A percentile compares a stretch with the other conserved stretches of the same genome.
Conservation (phyloP, 768 basidiomycete genomes). For the Tulasnella sp. region DNA sequence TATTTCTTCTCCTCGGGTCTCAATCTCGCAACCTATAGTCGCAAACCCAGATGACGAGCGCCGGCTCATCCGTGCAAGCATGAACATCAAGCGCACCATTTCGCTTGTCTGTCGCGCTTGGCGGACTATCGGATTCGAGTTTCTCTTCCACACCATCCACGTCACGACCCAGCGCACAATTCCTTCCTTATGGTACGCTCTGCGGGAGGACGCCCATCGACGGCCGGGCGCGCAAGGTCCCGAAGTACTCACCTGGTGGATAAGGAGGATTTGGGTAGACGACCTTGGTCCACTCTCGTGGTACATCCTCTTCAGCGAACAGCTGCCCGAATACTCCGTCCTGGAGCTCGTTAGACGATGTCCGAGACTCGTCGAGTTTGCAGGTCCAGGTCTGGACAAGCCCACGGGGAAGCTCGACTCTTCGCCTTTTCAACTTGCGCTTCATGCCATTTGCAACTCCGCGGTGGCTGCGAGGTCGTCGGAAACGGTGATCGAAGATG, state of each 20-base stretch:
- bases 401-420: background rate
- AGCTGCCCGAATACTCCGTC: background rate
- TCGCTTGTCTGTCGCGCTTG: background rate
- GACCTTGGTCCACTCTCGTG: background rate
- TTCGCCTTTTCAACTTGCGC: background rate
- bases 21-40: background rate
- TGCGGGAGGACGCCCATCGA: background rate
- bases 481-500: background rate
- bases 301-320: background rate
- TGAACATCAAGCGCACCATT: background rate
- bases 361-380: background rate
- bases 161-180: background rate
- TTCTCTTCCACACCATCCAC: background rate
- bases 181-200: background rate
- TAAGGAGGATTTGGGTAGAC: background rate
- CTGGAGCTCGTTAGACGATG: background rate
- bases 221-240: background rate
- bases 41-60: background rate
- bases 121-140: background rate
- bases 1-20: background rate
- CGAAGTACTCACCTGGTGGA: background rate
- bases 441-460: background rate
- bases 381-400: background rate
- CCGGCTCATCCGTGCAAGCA: background rate
- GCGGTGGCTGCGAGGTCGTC: background rate